These are phyloP conservation scores for Zasmidium citrigriseum DNA, from an alignment of 2,329 filamentous ascomycete genomes.

Conservation along the genomic window DNA sequence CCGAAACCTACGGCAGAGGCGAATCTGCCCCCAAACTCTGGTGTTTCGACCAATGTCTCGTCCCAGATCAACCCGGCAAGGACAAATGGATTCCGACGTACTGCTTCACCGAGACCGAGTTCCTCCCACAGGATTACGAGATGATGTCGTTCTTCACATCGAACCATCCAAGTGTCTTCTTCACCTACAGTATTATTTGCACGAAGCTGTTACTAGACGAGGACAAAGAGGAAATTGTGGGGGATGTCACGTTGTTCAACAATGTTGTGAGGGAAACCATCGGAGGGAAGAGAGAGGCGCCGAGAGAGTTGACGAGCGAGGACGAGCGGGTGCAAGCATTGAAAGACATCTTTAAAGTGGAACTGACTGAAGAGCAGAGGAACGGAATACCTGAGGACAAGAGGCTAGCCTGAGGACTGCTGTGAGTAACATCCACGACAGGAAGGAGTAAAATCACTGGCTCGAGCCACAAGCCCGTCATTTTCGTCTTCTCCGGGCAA, in stretches of 20 bases:
- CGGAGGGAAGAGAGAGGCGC: constrained; percentile 42
- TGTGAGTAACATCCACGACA: too few species aligned
- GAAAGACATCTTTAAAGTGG: constrained; percentile 47
- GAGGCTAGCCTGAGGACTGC: constrained; percentile 6
- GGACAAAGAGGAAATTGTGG: constrained; percentile 37
- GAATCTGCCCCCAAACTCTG: constrained; percentile 41
- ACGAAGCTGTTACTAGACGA: constrained; percentile 55
- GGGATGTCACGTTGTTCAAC: constrained; percentile 44
- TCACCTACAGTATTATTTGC: constrained; percentile 56
- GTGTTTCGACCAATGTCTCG: constrained; percentile 41
- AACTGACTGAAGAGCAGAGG: constrained; percentile 21
- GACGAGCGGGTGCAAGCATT: constrained; percentile 46
- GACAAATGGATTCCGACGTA: constrained; percentile 62
- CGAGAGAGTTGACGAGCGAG: constrained; percentile 45
- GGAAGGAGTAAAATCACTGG: too few species aligned
- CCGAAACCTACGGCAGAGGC: constrained; percentile 20
- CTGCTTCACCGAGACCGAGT: constrained; percentile 67
- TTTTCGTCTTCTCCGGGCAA: too few species aligned
- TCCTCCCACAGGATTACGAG: constrained; percentile 61
- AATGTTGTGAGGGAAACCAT: constrained; percentile 49
- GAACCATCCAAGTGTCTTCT: constrained; percentile 52
- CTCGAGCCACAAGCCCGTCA: too few species aligned
- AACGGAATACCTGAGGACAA: constrained; percentile 12
- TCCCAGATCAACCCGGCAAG: constrained; percentile 31
- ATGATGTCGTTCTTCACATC: constrained; percentile 62